These are phyloP conservation scores for Saccharomyces pastorianus DNA, from an alignment of 1,139 yeast genomes.

Conservation along the genomic window DNA sequence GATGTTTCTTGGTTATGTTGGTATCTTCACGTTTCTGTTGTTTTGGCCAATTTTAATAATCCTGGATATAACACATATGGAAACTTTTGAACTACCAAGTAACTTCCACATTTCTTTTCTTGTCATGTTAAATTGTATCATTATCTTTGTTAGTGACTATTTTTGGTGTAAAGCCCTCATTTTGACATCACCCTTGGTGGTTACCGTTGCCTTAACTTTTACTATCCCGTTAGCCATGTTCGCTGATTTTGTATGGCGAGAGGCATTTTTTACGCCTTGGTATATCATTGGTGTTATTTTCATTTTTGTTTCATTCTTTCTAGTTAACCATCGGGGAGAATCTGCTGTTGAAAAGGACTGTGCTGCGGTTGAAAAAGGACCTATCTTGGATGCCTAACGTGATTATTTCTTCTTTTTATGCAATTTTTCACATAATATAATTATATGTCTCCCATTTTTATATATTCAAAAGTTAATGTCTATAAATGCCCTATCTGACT, in stretches of 20 bases:
- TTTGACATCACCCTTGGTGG: slow-evolving; percentile 86
- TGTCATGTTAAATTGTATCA: slow-evolving; percentile 55
- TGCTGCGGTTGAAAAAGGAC: not conserved
- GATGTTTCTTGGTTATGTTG: slow-evolving; percentile 90
- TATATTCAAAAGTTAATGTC: not conserved
- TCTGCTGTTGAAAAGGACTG: not conserved
- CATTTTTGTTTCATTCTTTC: not conserved
- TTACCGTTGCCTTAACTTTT: slow-evolving; percentile 86
- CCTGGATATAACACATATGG: slow-evolving; percentile 56
- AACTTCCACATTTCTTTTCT: slow-evolving; percentile 45
- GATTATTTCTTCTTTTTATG: not conserved
- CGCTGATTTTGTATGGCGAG: slow-evolving; percentile 1
- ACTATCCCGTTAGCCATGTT: slow-evolving; percentile 85
- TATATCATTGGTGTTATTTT: not conserved
- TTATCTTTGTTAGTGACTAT: slow-evolving; percentile 80
- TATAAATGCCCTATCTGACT: not conserved
- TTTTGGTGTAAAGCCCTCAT: slow-evolving; percentile 96
- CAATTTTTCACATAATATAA: not conserved
- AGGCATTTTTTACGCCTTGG: not conserved
- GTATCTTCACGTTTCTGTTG: slow-evolving; percentile 65
- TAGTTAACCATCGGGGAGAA: not conserved
- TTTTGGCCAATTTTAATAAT: slow-evolving; percentile 76
- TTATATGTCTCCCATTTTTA: not conserved
- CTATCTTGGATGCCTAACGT: not conserved
- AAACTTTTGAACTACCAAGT: slow-evolving; percentile 63